Evolutionary conservation across 495 filamentous ascomycete species (phyloP), one percentile per base, ranked within the genome.

Genomic region (Entonaema liquescens): DNA sequence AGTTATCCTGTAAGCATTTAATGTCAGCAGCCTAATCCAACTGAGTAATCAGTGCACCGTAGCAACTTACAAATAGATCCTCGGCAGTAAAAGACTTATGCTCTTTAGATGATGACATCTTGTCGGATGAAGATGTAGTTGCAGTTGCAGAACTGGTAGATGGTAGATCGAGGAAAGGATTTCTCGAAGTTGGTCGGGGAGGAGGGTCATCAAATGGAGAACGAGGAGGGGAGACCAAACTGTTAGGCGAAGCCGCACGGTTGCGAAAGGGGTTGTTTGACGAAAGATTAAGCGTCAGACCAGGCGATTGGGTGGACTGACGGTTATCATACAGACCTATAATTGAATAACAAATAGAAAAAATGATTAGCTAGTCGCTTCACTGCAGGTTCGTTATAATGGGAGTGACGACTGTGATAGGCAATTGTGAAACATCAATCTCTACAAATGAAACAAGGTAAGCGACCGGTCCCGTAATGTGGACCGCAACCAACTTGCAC

Each of bases 261-360:
- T 97, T 97, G 83, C 95, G 91, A 79, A 99, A 99, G n/a, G 95
- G 95, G 76, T 99, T 99, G 85, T 98, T 98, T 69, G 95, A 98
- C 65, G 89, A 87, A 75, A 95, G 86, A 75, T 89, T 91, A 77
- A 89, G 81, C 13, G 85, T 76, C 75, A 86, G 78, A 52, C 83
- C 84, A 36, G 87, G 79, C 56, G 87, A 83, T 71, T 73, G 78
- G 61, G 61, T 25, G 57, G 65, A 64, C 31, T 72, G 78, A 28
- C 52, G 29, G 66, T 73, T 79, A 73, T 79, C 80, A 80, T 58
- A 62, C 28, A 75, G 78, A 72, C 72, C 71, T 74, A 76, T n/a
- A n/a, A n/a, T 65, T 67, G 65, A 19, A 56, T 35, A 13, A 65
- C 60, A 76, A 77, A 71, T 61, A 66, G 65, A 71, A 56, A 38